phyloP scores from a whole-genome alignment of 202 grass and related monocot species.

The Brachypodium distachyon region DNA sequence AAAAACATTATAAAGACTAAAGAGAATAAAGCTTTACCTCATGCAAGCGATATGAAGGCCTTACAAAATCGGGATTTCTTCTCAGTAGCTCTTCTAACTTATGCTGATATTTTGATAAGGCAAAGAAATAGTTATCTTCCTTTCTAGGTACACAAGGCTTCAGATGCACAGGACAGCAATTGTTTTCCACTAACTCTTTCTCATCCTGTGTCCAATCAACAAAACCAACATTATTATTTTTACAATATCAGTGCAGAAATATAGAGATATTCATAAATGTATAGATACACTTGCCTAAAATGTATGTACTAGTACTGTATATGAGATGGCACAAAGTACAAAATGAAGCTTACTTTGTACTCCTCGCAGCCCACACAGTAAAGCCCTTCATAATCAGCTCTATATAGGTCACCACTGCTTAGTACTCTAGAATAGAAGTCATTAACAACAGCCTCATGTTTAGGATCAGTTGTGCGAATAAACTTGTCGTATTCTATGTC shows the following conservation, averaged over 20 bases:
- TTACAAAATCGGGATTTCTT: constrained; percentile 91
- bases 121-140: constrained; percentile 99
- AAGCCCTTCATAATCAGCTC: constrained; percentile 86
- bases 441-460: constrained; percentile 74
- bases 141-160: constrained; percentile 83
- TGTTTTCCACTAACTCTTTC: constrained; percentile 83
- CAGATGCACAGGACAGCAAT: constrained; percentile 69
- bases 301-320: neutral
- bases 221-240: constrained; percentile 10
- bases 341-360: constrained; percentile 69
- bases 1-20: constrained; percentile 1
- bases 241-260: neutral
- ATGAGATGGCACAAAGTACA: neutral
- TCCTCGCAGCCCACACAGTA: constrained; percentile 91
- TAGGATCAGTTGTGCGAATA: constrained; percentile 79
- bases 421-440: constrained; percentile 93
- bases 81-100: constrained; percentile 73
- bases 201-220: constrained; percentile 60
- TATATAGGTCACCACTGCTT: constrained; percentile 76
- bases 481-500: constrained; percentile 84
- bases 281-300: neutral
- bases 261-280: neutral
- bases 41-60: constrained; percentile 79
- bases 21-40: constrained; percentile 58
- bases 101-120: constrained; percentile 90